Evolutionary conservation across 495 filamentous ascomycete genomes (phyloP).

Genomic region (Penicillium daleae): DNA sequence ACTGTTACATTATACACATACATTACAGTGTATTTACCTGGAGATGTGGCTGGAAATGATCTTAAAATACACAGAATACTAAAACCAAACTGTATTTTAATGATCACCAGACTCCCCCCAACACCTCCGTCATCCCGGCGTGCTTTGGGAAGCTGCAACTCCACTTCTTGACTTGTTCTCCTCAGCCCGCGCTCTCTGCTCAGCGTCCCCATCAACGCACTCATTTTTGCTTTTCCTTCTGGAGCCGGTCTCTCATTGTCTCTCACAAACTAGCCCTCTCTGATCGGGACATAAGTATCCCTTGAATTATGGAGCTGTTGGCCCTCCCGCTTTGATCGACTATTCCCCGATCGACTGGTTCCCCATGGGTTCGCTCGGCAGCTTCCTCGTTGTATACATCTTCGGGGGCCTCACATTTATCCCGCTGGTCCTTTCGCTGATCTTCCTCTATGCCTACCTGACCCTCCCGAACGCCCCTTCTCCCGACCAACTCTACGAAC

Average conservation of each 20-base stretch:
- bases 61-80: not conserved
- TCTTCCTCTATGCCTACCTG: constrained; percentile 71
- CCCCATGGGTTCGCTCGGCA: constrained; percentile 69
- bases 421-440: constrained; percentile 67
- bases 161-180: constrained; percentile 27
- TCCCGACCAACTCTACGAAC: constrained; percentile 46
- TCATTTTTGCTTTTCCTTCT: constrained; percentile 7
- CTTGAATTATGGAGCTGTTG: constrained; percentile 43
- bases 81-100: constrained; percentile 11
- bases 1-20: not conserved
- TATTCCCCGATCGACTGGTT: constrained; percentile 50
- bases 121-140: constrained; percentile 27
- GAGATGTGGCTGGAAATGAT: no score
- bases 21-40: not conserved
- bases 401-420: constrained; percentile 91
- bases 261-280: constrained; percentile 16
- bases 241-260: constrained; percentile 30
- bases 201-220: constrained; percentile 7
- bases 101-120: constrained; percentile 7
- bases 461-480: constrained; percentile 58
- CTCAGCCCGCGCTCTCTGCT: constrained; percentile 12
- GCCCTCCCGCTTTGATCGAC: constrained; percentile 39
- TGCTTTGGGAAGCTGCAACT: constrained; percentile 32
- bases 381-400: constrained; percentile 76
- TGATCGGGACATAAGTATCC: constrained; percentile 8